Evolutionary conservation across 306 rosid genomes (phyloP), one percentile per base, ranked within the genome.

Genomic region (Begonia fuchsioides): DNA sequence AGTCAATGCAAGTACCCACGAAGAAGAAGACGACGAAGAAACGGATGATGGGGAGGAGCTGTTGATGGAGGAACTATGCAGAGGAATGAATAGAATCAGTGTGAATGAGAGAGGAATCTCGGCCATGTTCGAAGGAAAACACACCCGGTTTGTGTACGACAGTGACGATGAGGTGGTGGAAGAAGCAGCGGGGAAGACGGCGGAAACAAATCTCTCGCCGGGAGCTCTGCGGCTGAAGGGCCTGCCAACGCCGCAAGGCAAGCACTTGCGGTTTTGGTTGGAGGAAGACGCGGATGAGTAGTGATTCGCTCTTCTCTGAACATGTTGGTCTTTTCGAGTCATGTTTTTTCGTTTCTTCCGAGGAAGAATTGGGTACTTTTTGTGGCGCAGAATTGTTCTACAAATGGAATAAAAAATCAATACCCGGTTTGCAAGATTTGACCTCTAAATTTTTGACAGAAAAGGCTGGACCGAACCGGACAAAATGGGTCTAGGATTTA

Each of bases 241-340:
- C 1, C 17, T 81, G 75, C 96, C 95, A 12, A 81, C 83, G 9
- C 96, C 96, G 0, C 66, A 70, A 52, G 96, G 98, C 50, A 84
- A 90, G 73, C 98, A 90, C 63, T 54, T 85, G 49, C 78, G 98
- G 8, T 90, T 90, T 63, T 32, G 55, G 3, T 49, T 51, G 9
- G 95, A 81, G 48, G 84, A 52, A 7, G 56, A 38, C 0, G 7
- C 7, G 35, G 35, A 26, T 26, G 35, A 6, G 8, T 26, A 6
- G 8, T 26, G 35, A 26, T 26, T 26, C 7, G 5, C 32, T 20
- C 32, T 20, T 20, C 2, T 26, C 35, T 26, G 35, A 26, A 26
- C n/a, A n/a, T n/a, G 1, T 26, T 26, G 35, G 5, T 26, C 35
- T 26, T 26, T 26, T 26, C 1, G 0, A 20, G 0, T 20, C 32